Base-by-base conservation (phyloP, 2,329 filamentous ascomycete genomes). In the Botrytis pseudocinerea region DNA sequence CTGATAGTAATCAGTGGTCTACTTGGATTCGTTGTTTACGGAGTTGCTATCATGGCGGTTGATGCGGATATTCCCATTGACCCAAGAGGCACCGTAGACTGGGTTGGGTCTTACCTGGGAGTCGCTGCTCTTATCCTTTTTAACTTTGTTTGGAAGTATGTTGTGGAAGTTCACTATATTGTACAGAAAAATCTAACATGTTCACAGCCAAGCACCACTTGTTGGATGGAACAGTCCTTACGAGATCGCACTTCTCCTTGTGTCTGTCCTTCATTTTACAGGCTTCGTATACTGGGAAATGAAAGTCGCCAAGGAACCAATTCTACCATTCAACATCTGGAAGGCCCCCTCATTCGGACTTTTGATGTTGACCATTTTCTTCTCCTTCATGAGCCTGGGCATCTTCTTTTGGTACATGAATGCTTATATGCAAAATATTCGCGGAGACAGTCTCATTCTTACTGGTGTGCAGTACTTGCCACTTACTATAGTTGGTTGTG, bases 131-230 rank as follows among this genome's bases (percentile, higher is more conserved):
- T 87, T n/a, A 78, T 86, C 1, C 76, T 86, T 0, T 87, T 87
- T 73, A 87, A 85, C 71, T 82, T 87, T n/a, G 82, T 82, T 1
- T 87, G 85, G 83, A 87, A 86, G 85, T 86, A 74, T 73, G 74
- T 71, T n/a, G 14, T 35, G 12, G 12, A 10, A 44, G 18, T 2
- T 44, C 25, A 6, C 22, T 8, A 38, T 46, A 42, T 9, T 18
- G 9, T 35, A 38, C n/a, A 20, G 25, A 60, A 28, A 32, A 42
- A 54, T 54, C 66, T 73, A 63, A 72, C 20, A 14, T 57, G 18
- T 4, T 5, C 6, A 62, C 35, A 77, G 77, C 65, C 76, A 77
- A 74, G 77, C 76, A 61, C 77, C 77, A 42, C 70, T 73, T 9
- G 76, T 75, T 16, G 76, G 76, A 46, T 79, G 78, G 76, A 65